phyloP scores from a whole-genome alignment of 352 stramenopile genomes.

The Globisporangium heterothallicum region DNA sequence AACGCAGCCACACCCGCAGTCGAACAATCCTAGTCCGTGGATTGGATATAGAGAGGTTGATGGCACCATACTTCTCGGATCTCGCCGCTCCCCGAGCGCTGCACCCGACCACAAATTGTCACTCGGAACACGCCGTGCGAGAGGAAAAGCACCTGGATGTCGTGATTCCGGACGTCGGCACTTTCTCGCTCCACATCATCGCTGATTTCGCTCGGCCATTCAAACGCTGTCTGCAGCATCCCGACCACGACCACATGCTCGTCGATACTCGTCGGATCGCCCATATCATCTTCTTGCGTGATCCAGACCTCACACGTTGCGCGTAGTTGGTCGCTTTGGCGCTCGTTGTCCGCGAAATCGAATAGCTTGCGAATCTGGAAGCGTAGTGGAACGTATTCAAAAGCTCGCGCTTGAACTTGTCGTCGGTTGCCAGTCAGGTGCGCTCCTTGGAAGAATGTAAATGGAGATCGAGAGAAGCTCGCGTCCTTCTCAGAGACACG shows the following conservation, averaged over 20 bases:
- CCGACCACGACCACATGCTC: conserved; percentile 36
- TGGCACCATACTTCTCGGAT: conserved; percentile 37
- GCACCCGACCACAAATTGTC: conserved; percentile 18
- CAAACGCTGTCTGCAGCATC: conserved; percentile 24
- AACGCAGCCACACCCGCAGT: background rate
- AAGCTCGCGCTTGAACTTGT: conserved; percentile 1
- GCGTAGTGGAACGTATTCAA: conserved; percentile 12
- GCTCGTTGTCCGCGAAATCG: background rate
- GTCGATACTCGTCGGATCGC: conserved; percentile 4
- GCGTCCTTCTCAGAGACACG: background rate
- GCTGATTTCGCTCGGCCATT: conserved; percentile 13
- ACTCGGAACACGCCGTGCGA: conserved; percentile 53
- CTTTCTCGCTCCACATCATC: background rate
- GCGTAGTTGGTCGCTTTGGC: background rate
- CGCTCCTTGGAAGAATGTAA: conserved; percentile 10
- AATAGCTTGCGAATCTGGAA: conserved; percentile 1
- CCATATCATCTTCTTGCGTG: conserved; percentile 24
- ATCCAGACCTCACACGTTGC: conserved; percentile 23
- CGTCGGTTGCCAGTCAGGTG: conserved; percentile 3
- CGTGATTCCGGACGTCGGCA: conserved; percentile 13
- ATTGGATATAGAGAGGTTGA: conserved; percentile 36
- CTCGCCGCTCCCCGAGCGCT: background rate
- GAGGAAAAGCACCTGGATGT: conserved; percentile 60
- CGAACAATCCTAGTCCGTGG: conserved; percentile 7
- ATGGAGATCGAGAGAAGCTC: conserved; percentile 6